Conservation (phyloP, 176 grass and related monocot species). For the Thalia dealbata region DNA sequence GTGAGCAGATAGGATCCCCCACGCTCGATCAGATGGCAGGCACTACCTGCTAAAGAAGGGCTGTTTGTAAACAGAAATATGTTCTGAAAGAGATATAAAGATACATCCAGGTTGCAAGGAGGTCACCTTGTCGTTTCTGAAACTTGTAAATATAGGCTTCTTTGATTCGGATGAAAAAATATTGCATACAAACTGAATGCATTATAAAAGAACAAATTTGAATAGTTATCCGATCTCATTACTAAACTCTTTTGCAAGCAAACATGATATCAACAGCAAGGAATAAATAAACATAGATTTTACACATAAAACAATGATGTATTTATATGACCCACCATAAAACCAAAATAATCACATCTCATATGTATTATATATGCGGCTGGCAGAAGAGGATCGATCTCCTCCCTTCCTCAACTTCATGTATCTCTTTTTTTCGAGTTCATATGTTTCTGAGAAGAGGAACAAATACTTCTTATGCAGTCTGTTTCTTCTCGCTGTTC, state of each 20-base stretch:
- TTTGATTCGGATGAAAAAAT: background rate
- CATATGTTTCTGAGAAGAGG: background rate
- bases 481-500: slow-evolving; percentile 17
- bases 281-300: background rate
- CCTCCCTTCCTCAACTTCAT: background rate
- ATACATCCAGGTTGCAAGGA: background rate
- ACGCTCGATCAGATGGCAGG: too few species aligned
- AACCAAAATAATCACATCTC: slow-evolving; percentile 2
- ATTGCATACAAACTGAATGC: background rate
- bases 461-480: background rate
- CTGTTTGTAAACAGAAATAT: too few species aligned
- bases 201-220: slow-evolving; percentile 1
- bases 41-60: too few species aligned
- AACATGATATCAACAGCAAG: background rate
- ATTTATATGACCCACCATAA: background rate
- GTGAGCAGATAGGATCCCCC: too few species aligned
- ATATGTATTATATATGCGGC: background rate
- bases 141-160: background rate
- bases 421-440: background rate
- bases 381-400: background rate
- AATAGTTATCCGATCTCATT: background rate
- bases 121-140: background rate
- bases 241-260: background rate
- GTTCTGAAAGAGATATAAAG: too few species aligned
- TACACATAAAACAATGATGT: slow-evolving; percentile 7